Evolutionary conservation across 345 rosid species (phyloP).

Genomic region (Eucalyptus lansdowneana): DNA sequence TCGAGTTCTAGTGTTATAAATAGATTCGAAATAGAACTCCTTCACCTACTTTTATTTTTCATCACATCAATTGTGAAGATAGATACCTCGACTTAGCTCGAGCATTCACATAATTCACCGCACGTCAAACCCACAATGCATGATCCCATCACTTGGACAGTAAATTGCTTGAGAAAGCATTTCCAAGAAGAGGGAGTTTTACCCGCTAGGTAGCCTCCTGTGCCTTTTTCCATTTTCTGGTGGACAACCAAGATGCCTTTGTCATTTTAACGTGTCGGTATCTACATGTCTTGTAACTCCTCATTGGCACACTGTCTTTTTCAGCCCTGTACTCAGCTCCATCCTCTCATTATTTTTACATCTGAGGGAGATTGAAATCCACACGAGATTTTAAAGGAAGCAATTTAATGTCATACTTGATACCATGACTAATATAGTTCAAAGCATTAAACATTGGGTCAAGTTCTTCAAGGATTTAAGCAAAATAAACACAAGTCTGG

Average conservation of each 20-base stretch:
- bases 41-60: neutral
- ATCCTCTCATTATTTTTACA: too few relatives aligned
- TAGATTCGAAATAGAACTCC: neutral
- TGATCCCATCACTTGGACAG: neutral
- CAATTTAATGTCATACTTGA: too few relatives aligned
- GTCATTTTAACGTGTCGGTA: rapidly evolving
- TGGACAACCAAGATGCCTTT: rapidly evolving
- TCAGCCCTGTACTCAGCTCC: rapidly evolving
- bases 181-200: neutral
- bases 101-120: neutral
- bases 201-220: rapidly evolving
- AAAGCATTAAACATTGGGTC: neutral
- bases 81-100: neutral
- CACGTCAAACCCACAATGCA: neutral
- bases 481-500: neutral
- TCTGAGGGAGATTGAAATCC: rapidly evolving
- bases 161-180: neutral
- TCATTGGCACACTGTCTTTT: too few relatives aligned
- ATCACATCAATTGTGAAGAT: neutral
- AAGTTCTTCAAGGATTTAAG: neutral
- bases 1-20: neutral
- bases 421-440: neutral
- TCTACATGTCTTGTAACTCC: rapidly evolving
- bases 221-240: too few relatives aligned
- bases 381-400: too few relatives aligned